Percentiles rank a stretch among this genome's conserved stretches.
These are phyloP conservation scores for Pulveroboletus ravenelii DNA, from an alignment of 768 basidiomycete species.

Conservation along the genomic window DNA sequence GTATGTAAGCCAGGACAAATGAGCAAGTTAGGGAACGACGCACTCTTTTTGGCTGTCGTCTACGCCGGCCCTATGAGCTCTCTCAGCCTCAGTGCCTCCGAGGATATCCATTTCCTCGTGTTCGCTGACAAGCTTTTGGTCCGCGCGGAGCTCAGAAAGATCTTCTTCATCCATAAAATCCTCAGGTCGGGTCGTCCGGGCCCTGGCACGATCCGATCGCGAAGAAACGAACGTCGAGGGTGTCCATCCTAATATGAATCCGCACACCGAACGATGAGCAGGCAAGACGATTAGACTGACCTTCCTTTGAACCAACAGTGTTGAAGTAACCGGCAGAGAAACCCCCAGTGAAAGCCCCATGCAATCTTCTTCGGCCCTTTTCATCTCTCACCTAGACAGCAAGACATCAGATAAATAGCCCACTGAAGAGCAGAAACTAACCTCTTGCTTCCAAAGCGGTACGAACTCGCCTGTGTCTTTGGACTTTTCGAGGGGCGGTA, in stretches of 20 bases:
- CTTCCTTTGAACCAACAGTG: conserved; percentile 93
- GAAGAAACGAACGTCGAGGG: conserved; percentile 93
- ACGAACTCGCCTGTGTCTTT: conserved; percentile 94
- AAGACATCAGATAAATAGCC: conserved; percentile 17
- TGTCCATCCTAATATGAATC: conserved; percentile 72
- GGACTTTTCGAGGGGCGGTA: conserved; percentile 91
- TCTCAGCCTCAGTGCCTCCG: conserved; percentile 51
- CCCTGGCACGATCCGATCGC: conserved; percentile 64
- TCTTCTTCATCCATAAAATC: conserved; percentile 99
- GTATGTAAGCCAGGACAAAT: neutral
- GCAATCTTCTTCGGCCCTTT: conserved; percentile 85
- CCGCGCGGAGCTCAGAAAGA: conserved; percentile 73
- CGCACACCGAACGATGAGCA: neutral
- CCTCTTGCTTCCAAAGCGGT: conserved; percentile 97
- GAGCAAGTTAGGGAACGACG: neutral
- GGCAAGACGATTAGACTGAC: conserved; percentile 34
- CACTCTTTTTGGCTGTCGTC: conserved; percentile 42
- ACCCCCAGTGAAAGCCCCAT: conserved; percentile 97
- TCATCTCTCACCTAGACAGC: conserved; percentile 77
- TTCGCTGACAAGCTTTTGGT: conserved; percentile 69
- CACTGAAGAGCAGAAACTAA: conserved; percentile 33
- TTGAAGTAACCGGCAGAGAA: conserved; percentile 98
- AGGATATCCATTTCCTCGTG: conserved; percentile 72
- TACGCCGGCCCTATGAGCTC: conserved; percentile 26
- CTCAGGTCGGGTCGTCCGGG: conserved; percentile 60